Conservation (phyloP, 257 asterid genomes). For the Solanum piurae region DNA sequence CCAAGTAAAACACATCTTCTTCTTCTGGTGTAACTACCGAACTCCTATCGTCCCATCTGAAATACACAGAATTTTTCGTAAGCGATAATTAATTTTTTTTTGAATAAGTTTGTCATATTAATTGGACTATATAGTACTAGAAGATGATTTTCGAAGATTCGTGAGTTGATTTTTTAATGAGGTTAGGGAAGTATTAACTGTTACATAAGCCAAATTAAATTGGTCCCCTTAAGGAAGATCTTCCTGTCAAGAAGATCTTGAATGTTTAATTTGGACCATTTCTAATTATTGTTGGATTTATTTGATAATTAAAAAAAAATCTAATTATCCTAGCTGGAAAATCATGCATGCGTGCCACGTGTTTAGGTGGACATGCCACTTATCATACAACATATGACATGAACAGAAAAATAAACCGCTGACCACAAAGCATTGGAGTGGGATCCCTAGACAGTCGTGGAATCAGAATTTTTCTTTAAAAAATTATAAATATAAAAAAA, state of each 20-base stretch:
- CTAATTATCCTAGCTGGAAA: background rate
- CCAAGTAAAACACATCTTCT: slow-evolving; percentile 64
- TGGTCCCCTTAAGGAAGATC: slow-evolving; percentile 9
- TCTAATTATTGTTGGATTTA: background rate
- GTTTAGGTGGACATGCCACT: background rate
- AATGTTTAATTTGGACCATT: slow-evolving; percentile 12
- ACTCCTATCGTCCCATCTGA: slow-evolving; percentile 51
- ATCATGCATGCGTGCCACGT: slow-evolving; percentile 21
- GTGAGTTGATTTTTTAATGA: background rate
- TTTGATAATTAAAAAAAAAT: background rate
- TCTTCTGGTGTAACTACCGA: slow-evolving; percentile 67
- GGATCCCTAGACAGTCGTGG: fast-evolving
- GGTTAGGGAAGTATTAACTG: background rate
- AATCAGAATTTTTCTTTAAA: no score
- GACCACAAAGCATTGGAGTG: background rate
- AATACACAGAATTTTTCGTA: background rate
- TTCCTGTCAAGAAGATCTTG: slow-evolving; percentile 24
- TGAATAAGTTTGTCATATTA: background rate
- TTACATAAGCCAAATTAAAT: background rate
- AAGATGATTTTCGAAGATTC: background rate
- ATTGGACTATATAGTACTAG: background rate
- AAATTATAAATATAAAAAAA: no score
- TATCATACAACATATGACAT: background rate
- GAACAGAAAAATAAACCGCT: background rate
- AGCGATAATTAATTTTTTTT: background rate